A percentile compares a stretch with the other conserved stretches of the same genome.
Evolutionary conservation across 345 rosid species (phyloP).

Genomic region (Laguncularia racemosa): DNA sequence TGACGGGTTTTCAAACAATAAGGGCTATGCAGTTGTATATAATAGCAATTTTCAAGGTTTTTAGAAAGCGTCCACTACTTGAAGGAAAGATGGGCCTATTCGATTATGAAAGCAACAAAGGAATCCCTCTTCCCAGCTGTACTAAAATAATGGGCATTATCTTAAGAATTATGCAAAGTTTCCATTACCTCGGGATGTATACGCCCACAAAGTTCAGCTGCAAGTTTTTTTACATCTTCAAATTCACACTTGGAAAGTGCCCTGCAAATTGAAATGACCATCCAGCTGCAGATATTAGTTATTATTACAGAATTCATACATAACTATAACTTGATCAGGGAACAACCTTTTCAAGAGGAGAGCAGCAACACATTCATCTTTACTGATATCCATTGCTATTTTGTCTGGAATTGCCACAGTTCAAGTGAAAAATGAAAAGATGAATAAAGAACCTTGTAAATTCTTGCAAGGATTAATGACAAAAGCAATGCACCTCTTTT

Average conservation of each 20-base stretch:
- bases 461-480: too few relatives aligned
- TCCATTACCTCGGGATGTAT: slow-evolving; percentile 60
- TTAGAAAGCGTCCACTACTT: too few relatives aligned
- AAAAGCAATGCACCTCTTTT: too few relatives aligned
- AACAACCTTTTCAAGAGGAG: slow-evolving; percentile 67
- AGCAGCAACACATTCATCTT: slow-evolving; percentile 45
- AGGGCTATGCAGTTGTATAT: too few relatives aligned
- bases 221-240: slow-evolving; percentile 80
- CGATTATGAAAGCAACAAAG: too few relatives aligned
- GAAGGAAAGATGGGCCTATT: too few relatives aligned
- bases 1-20: too few relatives aligned
- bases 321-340: neutral
- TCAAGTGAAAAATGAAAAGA: slow-evolving; percentile 1
- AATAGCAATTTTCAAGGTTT: too few relatives aligned
- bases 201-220: slow-evolving; percentile 95
- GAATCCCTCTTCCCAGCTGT: too few relatives aligned
- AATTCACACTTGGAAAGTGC: slow-evolving; percentile 62
- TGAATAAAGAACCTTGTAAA: neutral
- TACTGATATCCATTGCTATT: slow-evolving; percentile 23
- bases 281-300: too few relatives aligned
- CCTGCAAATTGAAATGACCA: slow-evolving; percentile 26
- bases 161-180: neutral
- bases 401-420: slow-evolving; percentile 28
- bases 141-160: too few relatives aligned
- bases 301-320: too few relatives aligned